Percentiles rank a stretch among this genome's conserved stretches.
Conservation (phyloP, 805 yeast genomes). For the Metschnikowia peoriensis region DNA sequence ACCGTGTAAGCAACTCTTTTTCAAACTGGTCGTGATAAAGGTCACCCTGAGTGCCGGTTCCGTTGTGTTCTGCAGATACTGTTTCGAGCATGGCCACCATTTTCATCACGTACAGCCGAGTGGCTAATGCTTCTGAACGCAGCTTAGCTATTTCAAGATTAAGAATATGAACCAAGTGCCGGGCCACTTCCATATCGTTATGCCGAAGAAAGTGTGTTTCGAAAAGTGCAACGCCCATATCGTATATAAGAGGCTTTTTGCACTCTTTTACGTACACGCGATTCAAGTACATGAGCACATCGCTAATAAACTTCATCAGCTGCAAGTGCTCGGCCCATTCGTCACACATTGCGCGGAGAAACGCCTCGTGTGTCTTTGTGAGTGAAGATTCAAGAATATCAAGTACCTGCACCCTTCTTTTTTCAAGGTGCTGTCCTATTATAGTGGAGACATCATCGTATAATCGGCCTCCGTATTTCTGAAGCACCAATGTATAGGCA, state of each 20-base stretch:
- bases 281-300: slow-evolving; percentile 82
- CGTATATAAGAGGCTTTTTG: slow-evolving; percentile 63
- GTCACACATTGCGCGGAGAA: slow-evolving; percentile 34
- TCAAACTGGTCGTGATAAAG: slow-evolving; percentile 67
- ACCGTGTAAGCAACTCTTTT: slow-evolving; percentile 53
- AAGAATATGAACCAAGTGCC: slow-evolving; percentile 46
- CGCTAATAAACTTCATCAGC: slow-evolving; percentile 75
- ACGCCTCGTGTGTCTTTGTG: slow-evolving; percentile 26
- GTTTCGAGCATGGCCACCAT: slow-evolving; percentile 71
- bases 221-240: slow-evolving; percentile 68
- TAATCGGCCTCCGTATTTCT: slow-evolving; percentile 63
- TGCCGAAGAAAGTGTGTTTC: slow-evolving; percentile 56
- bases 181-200: slow-evolving; percentile 50
- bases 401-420: slow-evolving; percentile 20
- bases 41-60: slow-evolving; percentile 28
- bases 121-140: slow-evolving; percentile 52
- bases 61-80: slow-evolving; percentile 39
- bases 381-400: slow-evolving; percentile 13
- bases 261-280: slow-evolving; percentile 76
- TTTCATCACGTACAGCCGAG: slow-evolving; percentile 58
- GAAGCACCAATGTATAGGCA: slow-evolving; percentile 71
- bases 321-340: slow-evolving; percentile 74
- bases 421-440: slow-evolving; percentile 46
- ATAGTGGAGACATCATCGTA: slow-evolving; percentile 58
- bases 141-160: slow-evolving; percentile 55